Evolutionary conservation across 73 alveolate genomes (phyloP), one percentile per base, ranked within the genome.

Genomic region (Paramecium pentaurelia): DNA sequence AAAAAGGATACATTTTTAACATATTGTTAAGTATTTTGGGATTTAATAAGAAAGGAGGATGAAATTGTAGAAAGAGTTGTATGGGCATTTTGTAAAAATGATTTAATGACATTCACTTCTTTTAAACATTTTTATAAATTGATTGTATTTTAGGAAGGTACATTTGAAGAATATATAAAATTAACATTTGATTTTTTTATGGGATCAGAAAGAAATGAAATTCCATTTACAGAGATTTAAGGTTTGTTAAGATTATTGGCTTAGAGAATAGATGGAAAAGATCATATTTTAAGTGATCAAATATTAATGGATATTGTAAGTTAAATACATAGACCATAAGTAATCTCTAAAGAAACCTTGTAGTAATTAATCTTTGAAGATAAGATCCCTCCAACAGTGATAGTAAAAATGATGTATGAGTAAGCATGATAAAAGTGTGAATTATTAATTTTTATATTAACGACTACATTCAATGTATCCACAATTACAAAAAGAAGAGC

Each of bases 1-100:
- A 22, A 14, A 22, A 80, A 47, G 12, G 91, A 80, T 49, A 80
- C 91, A 20, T 80, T 80, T 20, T 28, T 80, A 49, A 49, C 75
- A 5, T 80, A 80, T 80, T 80, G 91, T 49, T 47, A 42, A 47
- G 58, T 80, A 1, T 80, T 80, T 80, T 80, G 91, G 91, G 91
- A 80, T 80, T 80, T 80, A 10, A 47, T 80, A 11, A 40, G 91
- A 10, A 80, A 80, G 75, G 91, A 80, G 16, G 91, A 80, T 80
- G 91, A 80, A 38, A 80, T 80, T 8, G 91, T 80, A 44, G 91
- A 80, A 25, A 40, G 91, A 28, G 58, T 80, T 7, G 91, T 80
- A 8, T 80, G 75, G 71, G 54, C 77, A 80, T 45, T 80, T 45
- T 80, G 91, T 12, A 80, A 80, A 36, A 25, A 58, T 14, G 91